Evolutionary conservation across 805 yeast genomes (phyloP), one percentile per base, ranked within the genome.

Genomic region (Schwanniomyces pseudopolymorphus): DNA sequence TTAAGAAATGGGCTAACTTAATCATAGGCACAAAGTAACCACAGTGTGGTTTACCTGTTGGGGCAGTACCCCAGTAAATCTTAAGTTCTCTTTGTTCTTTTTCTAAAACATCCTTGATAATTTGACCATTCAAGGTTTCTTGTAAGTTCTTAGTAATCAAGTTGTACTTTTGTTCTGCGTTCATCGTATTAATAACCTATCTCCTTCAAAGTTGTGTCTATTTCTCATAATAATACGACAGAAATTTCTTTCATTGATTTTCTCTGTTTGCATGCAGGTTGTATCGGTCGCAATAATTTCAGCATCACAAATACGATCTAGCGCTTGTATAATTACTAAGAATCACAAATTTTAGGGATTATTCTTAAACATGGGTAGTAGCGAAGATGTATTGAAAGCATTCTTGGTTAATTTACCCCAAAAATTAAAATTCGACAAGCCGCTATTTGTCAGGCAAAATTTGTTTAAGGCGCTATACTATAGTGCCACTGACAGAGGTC

Each of bases 51-150:
- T 82, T 88, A 44, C 99, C 99, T 4, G 99, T 94, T 50, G 99
- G 98, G 6, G 99, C 99, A 17, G 98, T 91, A 56, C 99, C 99
- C 98, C 97, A 94, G 81, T 94, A 94, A 61, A 94, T 71, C 60
- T 83, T 87, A 55, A 95, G 69, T 11, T 94, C 88, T 58, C 96
- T 83, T 58, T 89, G 81, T 60, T 89, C 86, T 45, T 79, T 84
- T 63, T 87, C 94, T 50, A 91, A 74, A 27, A 89, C 82, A 61
- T 89, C 80, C 63, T 87, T 87, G 69, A 92, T 88, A 68, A 90
- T 89, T 67, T 87, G 91, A 33, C 82, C 85, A 66, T 92, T 89
- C 49, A 94, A 79, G 43, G 87, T 92, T 74, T 94, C 99, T 69
- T 94, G 98, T 49, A 94, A 80, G 63, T 85, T 84, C 64, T 85